These are phyloP conservation scores for Hypoxylon lienhwacheense DNA, from an alignment of 495 filamentous ascomycete species.

Conservation along the genomic window DNA sequence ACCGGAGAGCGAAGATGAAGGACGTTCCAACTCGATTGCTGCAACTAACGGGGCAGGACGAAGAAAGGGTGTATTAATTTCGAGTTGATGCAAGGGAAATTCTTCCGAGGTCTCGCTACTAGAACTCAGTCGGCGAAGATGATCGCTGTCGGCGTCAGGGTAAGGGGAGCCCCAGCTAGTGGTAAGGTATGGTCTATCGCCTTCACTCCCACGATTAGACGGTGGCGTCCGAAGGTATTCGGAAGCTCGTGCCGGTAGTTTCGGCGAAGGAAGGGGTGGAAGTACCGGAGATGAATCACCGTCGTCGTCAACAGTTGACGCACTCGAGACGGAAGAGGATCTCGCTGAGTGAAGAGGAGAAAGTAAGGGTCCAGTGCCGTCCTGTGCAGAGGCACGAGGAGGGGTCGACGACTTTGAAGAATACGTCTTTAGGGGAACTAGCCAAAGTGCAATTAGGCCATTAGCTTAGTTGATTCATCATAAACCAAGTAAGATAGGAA, in stretches of 20 bases:
- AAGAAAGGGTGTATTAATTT: constrained; percentile 56
- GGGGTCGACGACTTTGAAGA: constrained; percentile 52
- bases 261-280: constrained; percentile 54
- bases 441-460: constrained; percentile 18
- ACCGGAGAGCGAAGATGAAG: constrained; percentile 50
- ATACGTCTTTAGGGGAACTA: constrained; percentile 51
- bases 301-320: constrained; percentile 56
- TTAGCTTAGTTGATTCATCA: constrained; percentile 6
- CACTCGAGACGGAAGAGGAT: constrained; percentile 54
- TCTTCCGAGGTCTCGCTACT: constrained; percentile 56
- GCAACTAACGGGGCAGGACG: constrained; percentile 49
- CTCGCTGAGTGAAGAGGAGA: constrained; percentile 32
- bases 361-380: constrained; percentile 43
- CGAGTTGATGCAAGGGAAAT: constrained; percentile 55
- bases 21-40: constrained; percentile 41
- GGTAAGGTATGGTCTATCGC: constrained; percentile 54
- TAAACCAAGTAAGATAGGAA: too few species aligned
- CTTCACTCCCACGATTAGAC: constrained; percentile 37
- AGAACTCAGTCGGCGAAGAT: constrained; percentile 52
- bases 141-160: constrained; percentile 51
- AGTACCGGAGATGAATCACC: constrained; percentile 55
- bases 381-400: constrained; percentile 58
- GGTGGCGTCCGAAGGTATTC: constrained; percentile 55
- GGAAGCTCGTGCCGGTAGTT: constrained; percentile 50
- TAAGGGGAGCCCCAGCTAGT: constrained; percentile 78